Conservation (phyloP, 495 filamentous ascomycete genomes). For the Annulohypoxylon stygium region DNA sequence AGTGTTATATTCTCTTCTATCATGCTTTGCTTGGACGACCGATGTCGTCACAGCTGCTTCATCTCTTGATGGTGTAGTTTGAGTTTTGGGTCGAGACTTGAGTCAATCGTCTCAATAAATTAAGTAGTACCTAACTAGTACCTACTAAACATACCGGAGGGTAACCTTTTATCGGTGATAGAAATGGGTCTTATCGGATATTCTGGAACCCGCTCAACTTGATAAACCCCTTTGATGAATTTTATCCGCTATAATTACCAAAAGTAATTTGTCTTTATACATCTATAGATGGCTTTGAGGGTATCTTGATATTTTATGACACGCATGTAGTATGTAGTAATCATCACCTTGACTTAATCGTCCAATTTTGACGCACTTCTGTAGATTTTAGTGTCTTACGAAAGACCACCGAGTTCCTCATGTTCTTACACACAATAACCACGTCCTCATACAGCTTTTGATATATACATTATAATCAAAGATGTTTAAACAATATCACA, state of each 20-base stretch:
- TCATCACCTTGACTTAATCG: no score
- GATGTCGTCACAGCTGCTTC: slow-evolving; percentile 20
- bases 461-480: background rate
- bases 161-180: slow-evolving; percentile 22
- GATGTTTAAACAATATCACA: slow-evolving; percentile 19
- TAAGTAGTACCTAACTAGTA: background rate
- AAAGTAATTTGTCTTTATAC: background rate
- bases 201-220: slow-evolving; percentile 15
- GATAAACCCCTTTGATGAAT: slow-evolving; percentile 29
- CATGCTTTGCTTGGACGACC: slow-evolving; percentile 28
- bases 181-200: slow-evolving; percentile 41
- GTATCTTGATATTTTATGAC: no score
- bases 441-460: background rate
- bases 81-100: slow-evolving; percentile 13
- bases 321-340: no score
- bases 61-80: slow-evolving; percentile 22
- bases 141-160: background rate
- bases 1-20: slow-evolving; percentile 23
- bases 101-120: slow-evolving; percentile 15
- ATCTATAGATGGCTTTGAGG: no score
- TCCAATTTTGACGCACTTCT: no score
- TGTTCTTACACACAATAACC: background rate
- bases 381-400: no score
- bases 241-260: background rate
- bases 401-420: background rate